These are phyloP conservation scores for Apiotrichum mycotoxinovorans DNA, from an alignment of 1,284 basidiomycete species.

Conservation along the genomic window DNA sequence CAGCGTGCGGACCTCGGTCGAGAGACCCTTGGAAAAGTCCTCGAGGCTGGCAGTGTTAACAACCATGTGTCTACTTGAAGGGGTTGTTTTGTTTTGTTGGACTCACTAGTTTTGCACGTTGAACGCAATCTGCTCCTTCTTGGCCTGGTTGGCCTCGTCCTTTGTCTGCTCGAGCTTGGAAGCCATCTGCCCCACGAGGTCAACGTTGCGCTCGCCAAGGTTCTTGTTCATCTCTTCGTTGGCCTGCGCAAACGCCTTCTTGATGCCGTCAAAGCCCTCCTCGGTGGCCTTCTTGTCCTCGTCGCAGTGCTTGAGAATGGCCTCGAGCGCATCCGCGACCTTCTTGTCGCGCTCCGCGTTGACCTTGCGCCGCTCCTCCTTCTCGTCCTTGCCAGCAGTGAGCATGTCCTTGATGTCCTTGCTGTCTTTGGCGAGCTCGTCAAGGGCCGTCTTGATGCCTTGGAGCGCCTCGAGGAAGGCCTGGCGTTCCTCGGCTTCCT, in stretches of 20 bases:
- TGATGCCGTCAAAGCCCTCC: conserved; percentile 32
- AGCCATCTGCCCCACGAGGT: conserved; percentile 47
- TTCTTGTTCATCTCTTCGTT: conserved; percentile 8
- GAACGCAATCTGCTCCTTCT: conserved; percentile 49
- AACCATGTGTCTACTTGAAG: no score
- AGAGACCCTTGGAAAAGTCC: conserved; percentile 46
- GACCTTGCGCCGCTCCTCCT: conserved; percentile 1
- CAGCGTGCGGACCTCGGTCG: conserved; percentile 45
- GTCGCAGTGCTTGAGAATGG: background rate
- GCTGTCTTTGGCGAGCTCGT: background rate
- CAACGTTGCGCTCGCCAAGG: conserved; percentile 41
- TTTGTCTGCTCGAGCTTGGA: conserved; percentile 47
- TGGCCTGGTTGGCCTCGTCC: conserved; percentile 36
- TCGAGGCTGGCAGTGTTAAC: conserved; percentile 35
- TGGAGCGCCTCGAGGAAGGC: background rate
- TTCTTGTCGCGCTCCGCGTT: background rate
- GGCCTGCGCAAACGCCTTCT: conserved; percentile 1
- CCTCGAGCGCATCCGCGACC: conserved; percentile 1
- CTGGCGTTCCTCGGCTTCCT: conserved; percentile 19
- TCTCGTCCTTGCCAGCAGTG: background rate
- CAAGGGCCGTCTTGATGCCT: background rate
- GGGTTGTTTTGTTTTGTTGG: no score
- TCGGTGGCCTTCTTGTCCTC: conserved; percentile 29
- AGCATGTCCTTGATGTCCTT: conserved; percentile 5
- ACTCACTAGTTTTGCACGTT: conserved; percentile 35